Conservation (phyloP, 345 rosid genomes). For the Clarkia xantiana region DNA sequence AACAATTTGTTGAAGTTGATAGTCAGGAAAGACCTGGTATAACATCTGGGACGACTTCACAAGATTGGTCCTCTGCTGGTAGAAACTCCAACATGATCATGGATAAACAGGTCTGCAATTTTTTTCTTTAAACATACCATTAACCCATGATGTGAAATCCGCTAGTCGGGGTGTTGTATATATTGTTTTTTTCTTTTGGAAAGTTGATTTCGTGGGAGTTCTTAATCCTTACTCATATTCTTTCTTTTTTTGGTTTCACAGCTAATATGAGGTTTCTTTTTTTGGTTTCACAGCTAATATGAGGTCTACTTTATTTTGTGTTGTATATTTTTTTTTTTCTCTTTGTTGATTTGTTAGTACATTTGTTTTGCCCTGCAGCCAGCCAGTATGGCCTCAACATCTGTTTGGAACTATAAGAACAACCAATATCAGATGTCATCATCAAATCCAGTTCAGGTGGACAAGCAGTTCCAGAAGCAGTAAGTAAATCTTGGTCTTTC, state of each 20-base stretch:
- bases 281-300: too few species aligned
- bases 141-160: too few species aligned
- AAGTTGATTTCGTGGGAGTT: too few species aligned
- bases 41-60: conserved; percentile 22
- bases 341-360: neutral
- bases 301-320: neutral
- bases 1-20: conserved; percentile 22
- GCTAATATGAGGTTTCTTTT: too few species aligned
- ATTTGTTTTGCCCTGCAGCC: conserved; percentile 30
- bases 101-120: conserved; percentile 14
- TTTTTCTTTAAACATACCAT: too few species aligned
- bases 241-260: too few species aligned
- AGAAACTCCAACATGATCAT: conserved; percentile 18
- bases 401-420: conserved; percentile 40
- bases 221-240: too few species aligned
- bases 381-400: conserved; percentile 22
- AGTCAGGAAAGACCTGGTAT: conserved; percentile 11
- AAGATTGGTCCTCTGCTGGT: conserved; percentile 30
- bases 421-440: conserved; percentile 21
- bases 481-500: conserved; percentile 25
- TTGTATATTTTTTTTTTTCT: neutral
- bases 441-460: conserved; percentile 31
- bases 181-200: too few species aligned
- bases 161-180: too few species aligned
- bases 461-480: conserved; percentile 73